Percentiles rank a stretch among this genome's conserved stretches.
Evolutionary conservation across 495 filamentous ascomycete genomes (phyloP).

Genomic region (Neurospora sp.): DNA sequence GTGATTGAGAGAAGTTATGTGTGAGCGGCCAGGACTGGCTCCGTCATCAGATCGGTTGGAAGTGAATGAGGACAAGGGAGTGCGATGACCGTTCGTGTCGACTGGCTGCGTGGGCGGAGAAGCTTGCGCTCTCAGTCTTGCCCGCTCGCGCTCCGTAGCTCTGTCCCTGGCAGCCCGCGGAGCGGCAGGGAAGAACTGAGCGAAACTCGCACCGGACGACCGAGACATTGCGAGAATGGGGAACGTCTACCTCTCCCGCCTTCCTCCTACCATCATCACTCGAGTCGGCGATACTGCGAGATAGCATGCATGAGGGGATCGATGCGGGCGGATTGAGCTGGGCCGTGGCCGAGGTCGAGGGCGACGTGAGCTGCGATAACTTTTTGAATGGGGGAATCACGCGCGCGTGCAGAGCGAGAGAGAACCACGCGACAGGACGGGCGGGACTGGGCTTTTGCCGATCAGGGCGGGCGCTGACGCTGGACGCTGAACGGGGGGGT

Average conservation of each 20-base stretch:
- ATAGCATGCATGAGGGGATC: slow-evolving; percentile 32
- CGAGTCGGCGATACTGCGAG: slow-evolving; percentile 23
- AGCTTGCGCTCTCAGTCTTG: slow-evolving; percentile 23
- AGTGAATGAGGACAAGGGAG: slow-evolving; percentile 6
- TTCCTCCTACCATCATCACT: slow-evolving; percentile 47
- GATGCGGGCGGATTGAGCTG: slow-evolving; percentile 5
- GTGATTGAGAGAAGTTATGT: slow-evolving; percentile 6
- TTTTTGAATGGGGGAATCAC: slow-evolving; percentile 7
- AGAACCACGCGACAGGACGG: slow-evolving; percentile 17
- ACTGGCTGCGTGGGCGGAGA: slow-evolving; percentile 17
- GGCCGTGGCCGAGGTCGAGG: neutral
- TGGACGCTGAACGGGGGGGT: slow-evolving; percentile 3
- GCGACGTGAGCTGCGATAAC: neutral
- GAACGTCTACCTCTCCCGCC: slow-evolving; percentile 36
- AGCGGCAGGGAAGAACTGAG: slow-evolving; percentile 83
- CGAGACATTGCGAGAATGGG: slow-evolving; percentile 58
- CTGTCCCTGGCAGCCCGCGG: slow-evolving; percentile 50
- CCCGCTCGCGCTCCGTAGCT: slow-evolving; percentile 43
- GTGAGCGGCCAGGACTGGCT: slow-evolving; percentile 6
- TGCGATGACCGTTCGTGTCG: slow-evolving; percentile 14
- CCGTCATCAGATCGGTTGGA: slow-evolving; percentile 9
- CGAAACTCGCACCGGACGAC: slow-evolving; percentile 67
- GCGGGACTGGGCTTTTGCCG: slow-evolving; percentile 9
- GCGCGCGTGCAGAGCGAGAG: slow-evolving; percentile 15
- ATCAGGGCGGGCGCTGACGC: slow-evolving; percentile 7